Evolutionary conservation across 2,329 filamentous ascomycete genomes (phyloP).

Genomic region (Orbilia oligospora): DNA sequence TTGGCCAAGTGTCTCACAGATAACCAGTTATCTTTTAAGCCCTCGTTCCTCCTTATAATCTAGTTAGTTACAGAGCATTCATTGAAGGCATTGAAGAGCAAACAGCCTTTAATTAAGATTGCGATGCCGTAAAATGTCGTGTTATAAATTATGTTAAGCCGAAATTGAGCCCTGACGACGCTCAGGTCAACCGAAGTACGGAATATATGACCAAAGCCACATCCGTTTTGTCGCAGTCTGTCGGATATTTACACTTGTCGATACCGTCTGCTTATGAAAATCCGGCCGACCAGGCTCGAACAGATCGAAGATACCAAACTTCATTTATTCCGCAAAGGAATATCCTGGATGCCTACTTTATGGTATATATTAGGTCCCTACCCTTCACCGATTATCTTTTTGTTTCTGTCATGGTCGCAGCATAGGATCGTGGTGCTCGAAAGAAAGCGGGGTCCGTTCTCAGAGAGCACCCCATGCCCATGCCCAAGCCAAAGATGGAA

Average conservation of each 20-base stretch:
- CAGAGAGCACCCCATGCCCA: conserved; percentile 49
- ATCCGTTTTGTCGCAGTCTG: conserved; percentile 23
- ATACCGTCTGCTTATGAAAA: conserved; percentile 11
- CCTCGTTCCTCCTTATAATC: conserved; percentile 46
- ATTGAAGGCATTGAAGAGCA: conserved; percentile 29
- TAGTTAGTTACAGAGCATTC: conserved; percentile 21
- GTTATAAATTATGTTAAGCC: conserved; percentile 45
- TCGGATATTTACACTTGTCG: conserved; percentile 46
- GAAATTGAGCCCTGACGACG: conserved; percentile 49
- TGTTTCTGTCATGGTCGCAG: conserved; percentile 4
- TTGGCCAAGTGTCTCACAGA: conserved; percentile 53
- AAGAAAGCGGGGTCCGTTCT: conserved; percentile 53
- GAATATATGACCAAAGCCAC: conserved; percentile 38
- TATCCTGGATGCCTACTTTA: conserved; percentile 11
- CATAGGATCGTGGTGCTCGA: background rate
- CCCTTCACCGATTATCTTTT: background rate
- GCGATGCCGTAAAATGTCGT: conserved; percentile 44
- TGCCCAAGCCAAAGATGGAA: conserved; percentile 57
- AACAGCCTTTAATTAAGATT: conserved; percentile 48
- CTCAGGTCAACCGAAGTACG: conserved; percentile 20
- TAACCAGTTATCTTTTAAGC: conserved; percentile 60
- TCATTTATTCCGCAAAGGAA: conserved; percentile 24
- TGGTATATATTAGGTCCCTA: conserved; percentile 7
- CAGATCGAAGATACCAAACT: background rate
- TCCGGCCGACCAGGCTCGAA: background rate